Percentiles rank a stretch among this genome's conserved stretches.
phyloP scores from a whole-genome alignment of 208 protist species.

The Trypanosoma boissoni region DNA sequence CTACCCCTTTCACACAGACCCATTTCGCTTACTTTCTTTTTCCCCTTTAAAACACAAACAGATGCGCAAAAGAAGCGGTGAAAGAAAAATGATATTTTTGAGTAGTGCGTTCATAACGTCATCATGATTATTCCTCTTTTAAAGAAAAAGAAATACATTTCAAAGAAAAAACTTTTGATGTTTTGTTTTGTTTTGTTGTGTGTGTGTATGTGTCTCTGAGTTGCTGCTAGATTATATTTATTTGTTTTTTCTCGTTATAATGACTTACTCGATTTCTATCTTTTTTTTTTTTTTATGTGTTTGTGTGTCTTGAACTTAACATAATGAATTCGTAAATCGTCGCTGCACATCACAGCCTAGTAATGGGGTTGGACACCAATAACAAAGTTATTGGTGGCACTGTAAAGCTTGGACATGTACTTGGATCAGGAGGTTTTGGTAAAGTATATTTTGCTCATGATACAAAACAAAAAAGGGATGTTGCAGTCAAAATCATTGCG shows the following conservation, averaged over 20 bases:
- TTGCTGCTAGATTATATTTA: conserved; percentile 13
- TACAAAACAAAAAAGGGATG: conserved; percentile 65
- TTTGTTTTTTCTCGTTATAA: background rate
- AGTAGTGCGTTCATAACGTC: conserved; percentile 4
- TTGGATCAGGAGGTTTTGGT: conserved; percentile 86
- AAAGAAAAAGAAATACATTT: too few species aligned
- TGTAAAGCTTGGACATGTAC: conserved; percentile 77
- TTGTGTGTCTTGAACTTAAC: too few species aligned
- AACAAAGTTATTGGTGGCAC: conserved; percentile 53
- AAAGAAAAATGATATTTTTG: too few species aligned
- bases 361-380: conserved; percentile 13
- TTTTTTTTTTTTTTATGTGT: too few species aligned
- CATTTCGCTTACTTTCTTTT: too few species aligned
- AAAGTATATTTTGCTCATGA: conserved; percentile 87
- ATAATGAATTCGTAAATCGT: too few species aligned
- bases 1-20: too few species aligned
- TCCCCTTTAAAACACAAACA: too few species aligned
- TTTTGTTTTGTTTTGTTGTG: background rate
- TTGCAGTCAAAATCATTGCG: conserved; percentile 92
- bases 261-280: background rate
- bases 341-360: background rate
- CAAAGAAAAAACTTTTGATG: too few species aligned
- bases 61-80: too few species aligned
- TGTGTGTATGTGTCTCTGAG: too few species aligned
- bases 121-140: conserved; percentile 8